Conservation (phyloP, 768 basidiomycete genomes). For the Suillus tomentosus region DNA sequence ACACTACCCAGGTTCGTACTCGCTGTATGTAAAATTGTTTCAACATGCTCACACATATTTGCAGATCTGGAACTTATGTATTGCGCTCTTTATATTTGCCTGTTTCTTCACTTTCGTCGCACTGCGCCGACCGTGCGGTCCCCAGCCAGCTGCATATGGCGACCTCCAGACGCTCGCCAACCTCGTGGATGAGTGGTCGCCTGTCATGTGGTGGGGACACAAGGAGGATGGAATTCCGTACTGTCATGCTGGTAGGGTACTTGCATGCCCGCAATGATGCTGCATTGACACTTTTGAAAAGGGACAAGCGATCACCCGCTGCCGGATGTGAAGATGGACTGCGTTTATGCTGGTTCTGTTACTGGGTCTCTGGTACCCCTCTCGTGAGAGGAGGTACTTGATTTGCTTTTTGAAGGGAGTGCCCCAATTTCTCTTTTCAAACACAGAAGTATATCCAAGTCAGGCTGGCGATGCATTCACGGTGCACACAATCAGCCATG, state of each 20-base stretch:
- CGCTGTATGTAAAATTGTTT: not conserved
- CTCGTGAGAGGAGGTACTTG: not conserved
- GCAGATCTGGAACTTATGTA: constrained; percentile 32
- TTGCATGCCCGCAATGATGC: not conserved
- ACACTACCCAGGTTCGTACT: constrained; percentile 27
- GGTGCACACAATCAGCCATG: no score
- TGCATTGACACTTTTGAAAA: not conserved
- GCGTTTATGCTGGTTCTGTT: constrained; percentile 19
- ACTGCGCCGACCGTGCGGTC: constrained; percentile 21
- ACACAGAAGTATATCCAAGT: not conserved
- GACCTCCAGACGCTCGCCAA: constrained; percentile 37
- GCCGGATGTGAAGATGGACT: constrained; percentile 22
- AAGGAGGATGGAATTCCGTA: constrained; percentile 16
- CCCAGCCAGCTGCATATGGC: constrained; percentile 35
- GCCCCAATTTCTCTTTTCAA: not conserved
- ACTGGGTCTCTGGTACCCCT: not conserved
- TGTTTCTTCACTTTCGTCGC: constrained; percentile 21
- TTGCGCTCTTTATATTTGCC: constrained; percentile 22
- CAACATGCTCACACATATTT: not conserved
- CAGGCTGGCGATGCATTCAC: not conserved
- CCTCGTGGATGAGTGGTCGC: constrained; percentile 38
- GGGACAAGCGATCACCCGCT: constrained; percentile 20
- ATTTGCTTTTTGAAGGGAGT: not conserved
- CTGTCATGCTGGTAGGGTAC: constrained; percentile 23
- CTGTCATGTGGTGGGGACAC: constrained; percentile 35